phyloP scores from a whole-genome alignment of 2,329 filamentous ascomycete species.

The Remersonia thermophila region DNA sequence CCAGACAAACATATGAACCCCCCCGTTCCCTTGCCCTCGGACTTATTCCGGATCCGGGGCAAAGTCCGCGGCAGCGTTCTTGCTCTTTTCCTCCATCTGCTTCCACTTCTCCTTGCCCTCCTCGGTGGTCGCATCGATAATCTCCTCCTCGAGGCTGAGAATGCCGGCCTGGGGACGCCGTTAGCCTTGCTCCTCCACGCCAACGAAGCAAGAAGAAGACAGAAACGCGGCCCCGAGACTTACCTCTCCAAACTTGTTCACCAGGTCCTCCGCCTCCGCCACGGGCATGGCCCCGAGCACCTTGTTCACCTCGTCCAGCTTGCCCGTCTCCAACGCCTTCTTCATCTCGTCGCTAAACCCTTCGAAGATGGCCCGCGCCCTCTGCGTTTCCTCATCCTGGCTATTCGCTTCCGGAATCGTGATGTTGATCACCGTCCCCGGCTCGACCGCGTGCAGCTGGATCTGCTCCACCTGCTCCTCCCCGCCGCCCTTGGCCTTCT shows the following conservation, averaged over 20 bases:
- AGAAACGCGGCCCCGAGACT: slow-evolving; percentile 11
- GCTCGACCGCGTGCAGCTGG: slow-evolving; percentile 91
- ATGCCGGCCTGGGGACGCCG: slow-evolving; percentile 54
- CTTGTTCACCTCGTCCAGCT: slow-evolving; percentile 76
- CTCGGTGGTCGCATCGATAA: slow-evolving; percentile 89
- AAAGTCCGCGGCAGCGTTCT: slow-evolving; percentile 6
- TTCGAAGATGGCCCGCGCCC: slow-evolving; percentile 67
- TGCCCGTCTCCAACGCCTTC: slow-evolving; percentile 76
- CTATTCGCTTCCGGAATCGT: slow-evolving; percentile 59
- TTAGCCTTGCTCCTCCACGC: slow-evolving; percentile 16
- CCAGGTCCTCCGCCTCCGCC: slow-evolving; percentile 68
- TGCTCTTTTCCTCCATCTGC: slow-evolving; percentile 46
- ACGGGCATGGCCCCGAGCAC: slow-evolving; percentile 77
- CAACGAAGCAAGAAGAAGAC: neutral
- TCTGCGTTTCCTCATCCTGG: slow-evolving; percentile 50
- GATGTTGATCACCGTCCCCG: slow-evolving; percentile 84
- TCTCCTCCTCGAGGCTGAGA: slow-evolving; percentile 79
- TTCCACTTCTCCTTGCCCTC: slow-evolving; percentile 68
- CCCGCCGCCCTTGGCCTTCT: slow-evolving; percentile 38
- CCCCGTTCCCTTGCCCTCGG: too few relatives aligned
- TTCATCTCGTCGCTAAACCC: slow-evolving; percentile 70
- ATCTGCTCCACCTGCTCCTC: slow-evolving; percentile 68
- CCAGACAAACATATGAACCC: too few relatives aligned
- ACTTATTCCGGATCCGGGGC: slow-evolving; percentile 15
- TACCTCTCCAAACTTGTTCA: slow-evolving; percentile 60